phyloP scores from a whole-genome alignment of 106 monocot species.

The Dactylorhiza incarnata region DNA sequence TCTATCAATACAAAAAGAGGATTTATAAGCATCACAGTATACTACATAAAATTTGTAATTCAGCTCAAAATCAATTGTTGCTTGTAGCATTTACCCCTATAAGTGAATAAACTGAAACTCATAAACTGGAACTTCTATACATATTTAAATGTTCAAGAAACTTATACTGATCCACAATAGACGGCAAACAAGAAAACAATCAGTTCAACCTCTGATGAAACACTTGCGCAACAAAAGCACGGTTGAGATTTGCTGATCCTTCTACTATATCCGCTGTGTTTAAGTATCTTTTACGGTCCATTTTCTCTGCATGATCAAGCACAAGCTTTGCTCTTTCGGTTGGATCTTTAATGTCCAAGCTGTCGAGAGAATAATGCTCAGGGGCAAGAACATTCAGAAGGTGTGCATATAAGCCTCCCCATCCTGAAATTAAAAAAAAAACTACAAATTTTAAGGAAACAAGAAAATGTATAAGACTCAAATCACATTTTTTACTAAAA shows the following conservation, averaged over 20 bases:
- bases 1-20: no score
- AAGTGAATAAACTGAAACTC: not conserved
- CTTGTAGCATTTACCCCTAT: not conserved
- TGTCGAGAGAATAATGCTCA: slow-evolving; percentile 26
- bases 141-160: not conserved
- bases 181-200: not conserved
- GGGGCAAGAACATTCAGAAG: slow-evolving; percentile 50
- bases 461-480: not conserved
- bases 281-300: slow-evolving; percentile 47
- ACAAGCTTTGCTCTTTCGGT: slow-evolving; percentile 35
- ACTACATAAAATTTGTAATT: no score
- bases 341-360: slow-evolving; percentile 36
- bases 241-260: slow-evolving; percentile 43
- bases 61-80: not conserved
- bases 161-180: not conserved
- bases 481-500: not conserved
- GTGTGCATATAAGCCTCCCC: slow-evolving; percentile 45
- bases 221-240: slow-evolving; percentile 49
- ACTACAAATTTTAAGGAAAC: not conserved
- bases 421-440: slow-evolving; percentile 26
- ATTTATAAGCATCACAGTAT: no score
- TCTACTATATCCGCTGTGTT: slow-evolving; percentile 39
- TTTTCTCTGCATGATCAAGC: slow-evolving; percentile 42
- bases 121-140: not conserved
- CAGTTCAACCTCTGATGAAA: slow-evolving; percentile 37